A percentile compares a stretch with the other conserved stretches of the same genome.
These are phyloP conservation scores for Aspergillus pseudoterreus DNA, from an alignment of 2,329 filamentous ascomycete genomes.

Conservation along the genomic window DNA sequence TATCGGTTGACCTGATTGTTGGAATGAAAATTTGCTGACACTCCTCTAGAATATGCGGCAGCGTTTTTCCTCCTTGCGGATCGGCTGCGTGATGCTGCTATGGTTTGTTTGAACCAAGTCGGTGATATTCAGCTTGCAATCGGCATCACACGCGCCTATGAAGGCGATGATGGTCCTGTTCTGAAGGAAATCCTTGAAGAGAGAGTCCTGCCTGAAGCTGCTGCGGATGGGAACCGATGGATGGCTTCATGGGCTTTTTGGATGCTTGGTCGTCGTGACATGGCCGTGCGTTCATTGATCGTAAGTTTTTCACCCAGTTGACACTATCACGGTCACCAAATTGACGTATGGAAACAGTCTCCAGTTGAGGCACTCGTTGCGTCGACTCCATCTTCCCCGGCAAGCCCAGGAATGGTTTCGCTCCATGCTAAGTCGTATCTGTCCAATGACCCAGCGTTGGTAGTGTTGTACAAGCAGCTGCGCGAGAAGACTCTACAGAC, in stretches of 20 bases:
- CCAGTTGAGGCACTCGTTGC: slow-evolving; percentile 69
- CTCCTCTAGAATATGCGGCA: slow-evolving; percentile 75
- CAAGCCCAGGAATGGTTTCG: slow-evolving; percentile 54
- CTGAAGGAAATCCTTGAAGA: slow-evolving; percentile 72
- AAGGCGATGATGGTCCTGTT: slow-evolving; percentile 75
- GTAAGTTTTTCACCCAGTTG: slow-evolving; percentile 46
- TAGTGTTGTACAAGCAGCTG: slow-evolving; percentile 83
- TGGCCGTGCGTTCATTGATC: slow-evolving; percentile 79
- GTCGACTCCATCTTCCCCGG: slow-evolving; percentile 49
- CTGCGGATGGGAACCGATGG: slow-evolving; percentile 83
- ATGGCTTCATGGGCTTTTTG: slow-evolving; percentile 93
- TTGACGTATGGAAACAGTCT: slow-evolving; percentile 49
- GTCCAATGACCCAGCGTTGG: slow-evolving; percentile 83
- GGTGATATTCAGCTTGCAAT: slow-evolving; percentile 88
- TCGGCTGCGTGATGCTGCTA: slow-evolving; percentile 77
- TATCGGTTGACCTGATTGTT: slow-evolving; percentile 4
- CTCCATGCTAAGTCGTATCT: slow-evolving; percentile 75
- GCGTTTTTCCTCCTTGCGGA: slow-evolving; percentile 93
- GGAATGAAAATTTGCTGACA: not conserved
- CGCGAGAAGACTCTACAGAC: slow-evolving; percentile 78
- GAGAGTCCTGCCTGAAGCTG: slow-evolving; percentile 72
- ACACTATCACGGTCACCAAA: not conserved
- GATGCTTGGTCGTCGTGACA: slow-evolving; percentile 77
- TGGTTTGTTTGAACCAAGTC: slow-evolving; percentile 80
- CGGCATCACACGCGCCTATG: slow-evolving; percentile 80